Percentiles rank a stretch among this genome's conserved stretches.
Evolutionary conservation across 176 grass and related monocot species (phyloP).

Genomic region (Echinochloa phyllopogon): DNA sequence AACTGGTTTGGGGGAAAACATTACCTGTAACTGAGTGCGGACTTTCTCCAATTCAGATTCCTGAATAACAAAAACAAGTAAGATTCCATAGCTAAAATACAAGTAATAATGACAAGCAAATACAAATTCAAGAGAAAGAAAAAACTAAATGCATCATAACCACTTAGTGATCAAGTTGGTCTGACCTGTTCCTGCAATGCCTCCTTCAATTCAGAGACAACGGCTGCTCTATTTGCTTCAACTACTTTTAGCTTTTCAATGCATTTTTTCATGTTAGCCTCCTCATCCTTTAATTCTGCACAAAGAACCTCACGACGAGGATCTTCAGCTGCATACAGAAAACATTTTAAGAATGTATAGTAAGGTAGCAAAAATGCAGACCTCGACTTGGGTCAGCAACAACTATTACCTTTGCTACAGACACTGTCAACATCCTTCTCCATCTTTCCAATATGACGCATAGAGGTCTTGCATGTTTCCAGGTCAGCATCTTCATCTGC

Average conservation of each 20-base stretch:
- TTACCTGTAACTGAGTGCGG: constrained; percentile 79
- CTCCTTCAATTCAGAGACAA: constrained; percentile 85
- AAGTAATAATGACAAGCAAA: constrained; percentile 28
- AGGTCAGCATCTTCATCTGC: constrained; percentile 69
- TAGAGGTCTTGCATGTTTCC: constrained; percentile 77
- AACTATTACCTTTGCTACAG: constrained; percentile 67
- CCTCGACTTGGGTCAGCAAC: constrained; percentile 11
- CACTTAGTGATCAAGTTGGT: background rate
- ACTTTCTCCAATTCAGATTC: constrained; percentile 92
- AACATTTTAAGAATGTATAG: constrained; percentile 48
- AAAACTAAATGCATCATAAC: constrained; percentile 4
- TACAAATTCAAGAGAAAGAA: constrained; percentile 24
- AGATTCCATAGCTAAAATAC: constrained; percentile 40
- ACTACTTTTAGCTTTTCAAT: constrained; percentile 80
- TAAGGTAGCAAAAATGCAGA: constrained; percentile 13
- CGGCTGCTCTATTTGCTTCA: constrained; percentile 72
- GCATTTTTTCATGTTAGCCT: constrained; percentile 69
- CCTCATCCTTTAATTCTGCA: constrained; percentile 73
- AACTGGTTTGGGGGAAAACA: constrained; percentile 8
- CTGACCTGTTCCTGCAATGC: constrained; percentile 90
- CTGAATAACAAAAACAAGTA: constrained; percentile 60
- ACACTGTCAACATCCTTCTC: constrained; percentile 79
- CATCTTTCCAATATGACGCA: constrained; percentile 67
- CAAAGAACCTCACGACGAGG: constrained; percentile 65
- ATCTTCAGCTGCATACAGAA: constrained; percentile 65